A percentile compares a stretch with the other conserved stretches of the same genome.
Conservation (phyloP, 257 asterid species). For the Rauvolfia tetraphylla region DNA sequence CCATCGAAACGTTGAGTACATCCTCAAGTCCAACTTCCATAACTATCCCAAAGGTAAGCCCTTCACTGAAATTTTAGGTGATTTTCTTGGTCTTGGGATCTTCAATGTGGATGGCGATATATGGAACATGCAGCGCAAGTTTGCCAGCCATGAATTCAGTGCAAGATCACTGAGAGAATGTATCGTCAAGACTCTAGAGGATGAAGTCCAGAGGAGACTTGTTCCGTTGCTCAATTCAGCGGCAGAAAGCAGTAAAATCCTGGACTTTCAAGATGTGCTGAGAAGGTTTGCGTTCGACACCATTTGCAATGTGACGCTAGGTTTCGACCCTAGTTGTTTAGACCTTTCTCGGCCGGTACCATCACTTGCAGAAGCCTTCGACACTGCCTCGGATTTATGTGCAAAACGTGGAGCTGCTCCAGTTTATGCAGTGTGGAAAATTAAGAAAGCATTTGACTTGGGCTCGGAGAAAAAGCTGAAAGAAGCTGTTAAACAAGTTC, state of each 20-base stretch:
- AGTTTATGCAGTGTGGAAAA: background rate
- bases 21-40: slow-evolving; percentile 31
- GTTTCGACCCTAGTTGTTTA: background rate
- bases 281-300: too few species aligned
- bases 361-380: background rate
- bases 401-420: background rate
- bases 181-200: slow-evolving; percentile 30
- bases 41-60: slow-evolving; percentile 37
- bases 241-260: slow-evolving; percentile 10
- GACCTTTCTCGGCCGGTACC: background rate
- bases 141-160: slow-evolving; percentile 37
- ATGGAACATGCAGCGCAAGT: slow-evolving; percentile 36
- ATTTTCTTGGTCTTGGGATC: slow-evolving; percentile 42
- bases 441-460: background rate
- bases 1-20: slow-evolving; percentile 29
- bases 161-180: slow-evolving; percentile 33
- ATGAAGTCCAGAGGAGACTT: slow-evolving; percentile 23
- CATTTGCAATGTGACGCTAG: too few species aligned
- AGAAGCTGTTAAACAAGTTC: slow-evolving; percentile 16
- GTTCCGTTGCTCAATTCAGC: slow-evolving; percentile 26
- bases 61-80: slow-evolving; percentile 29
- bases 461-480: too few species aligned
- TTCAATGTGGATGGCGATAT: slow-evolving; percentile 39
- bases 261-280: slow-evolving; percentile 36
- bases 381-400: background rate